Percentiles rank a stretch among this genome's conserved stretches.
Evolutionary conservation across 768 basidiomycete species (phyloP).

Genomic region (Cystofilobasidium ferigula): DNA sequence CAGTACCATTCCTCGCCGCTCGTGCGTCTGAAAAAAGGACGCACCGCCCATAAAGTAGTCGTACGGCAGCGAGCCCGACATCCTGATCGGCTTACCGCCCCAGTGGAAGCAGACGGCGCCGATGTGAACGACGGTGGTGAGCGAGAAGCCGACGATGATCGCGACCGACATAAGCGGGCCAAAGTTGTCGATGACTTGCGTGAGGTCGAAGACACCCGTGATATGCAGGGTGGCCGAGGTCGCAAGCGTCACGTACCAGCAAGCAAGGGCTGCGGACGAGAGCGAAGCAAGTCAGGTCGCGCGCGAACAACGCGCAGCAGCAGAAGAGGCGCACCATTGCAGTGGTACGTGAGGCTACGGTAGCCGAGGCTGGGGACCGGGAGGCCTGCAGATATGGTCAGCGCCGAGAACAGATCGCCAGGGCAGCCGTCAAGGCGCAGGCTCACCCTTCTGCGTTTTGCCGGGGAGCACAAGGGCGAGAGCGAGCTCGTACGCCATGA

Average conservation of each 20-base stretch:
- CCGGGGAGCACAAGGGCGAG: conserved; percentile 87
- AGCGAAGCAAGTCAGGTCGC: not conserved
- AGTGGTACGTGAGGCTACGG: conserved; percentile 36
- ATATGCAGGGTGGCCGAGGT: conserved; percentile 17
- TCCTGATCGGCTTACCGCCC: conserved; percentile 66
- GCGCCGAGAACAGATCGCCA: too few relatives aligned
- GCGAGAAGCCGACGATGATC: conserved; percentile 77
- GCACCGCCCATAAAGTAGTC: conserved; percentile 28
- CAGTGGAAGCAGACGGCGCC: conserved; percentile 53
- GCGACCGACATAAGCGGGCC: conserved; percentile 91
- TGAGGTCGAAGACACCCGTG: conserved; percentile 66
- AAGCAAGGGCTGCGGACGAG: conserved; percentile 1
- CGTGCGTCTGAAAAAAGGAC: not conserved
- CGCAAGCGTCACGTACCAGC: conserved; percentile 21
- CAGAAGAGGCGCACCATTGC: conserved; percentile 13
- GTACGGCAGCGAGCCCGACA: conserved; percentile 90
- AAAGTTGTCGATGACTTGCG: conserved; percentile 90
- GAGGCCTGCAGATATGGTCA: too few relatives aligned
- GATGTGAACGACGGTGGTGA: conserved; percentile 71
- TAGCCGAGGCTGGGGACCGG: conserved; percentile 90
- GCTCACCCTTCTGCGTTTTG: conserved; percentile 63
- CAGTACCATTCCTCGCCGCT: not conserved
- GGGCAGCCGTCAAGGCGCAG: not conserved
- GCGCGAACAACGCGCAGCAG: not conserved
- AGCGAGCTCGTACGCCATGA: conserved; percentile 77